Conservation (phyloP, 1,284 basidiomycete species). For the Ustilago tritici region DNA sequence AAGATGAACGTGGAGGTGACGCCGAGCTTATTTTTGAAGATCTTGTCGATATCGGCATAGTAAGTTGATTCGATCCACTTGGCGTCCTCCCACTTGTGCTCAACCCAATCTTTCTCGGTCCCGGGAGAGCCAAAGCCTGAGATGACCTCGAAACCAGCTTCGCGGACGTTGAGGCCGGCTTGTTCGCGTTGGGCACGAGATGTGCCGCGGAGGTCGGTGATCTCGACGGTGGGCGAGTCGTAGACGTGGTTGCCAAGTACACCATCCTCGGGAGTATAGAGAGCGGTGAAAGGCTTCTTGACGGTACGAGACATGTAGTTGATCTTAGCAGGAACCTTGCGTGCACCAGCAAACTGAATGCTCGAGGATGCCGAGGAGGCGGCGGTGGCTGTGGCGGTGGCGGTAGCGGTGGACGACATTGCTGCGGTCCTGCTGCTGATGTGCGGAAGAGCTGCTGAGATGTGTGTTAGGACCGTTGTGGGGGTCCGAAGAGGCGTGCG, state of each 20-base stretch:
- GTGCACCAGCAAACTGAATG: slow-evolving; percentile 32
- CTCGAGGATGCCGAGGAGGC: neutral
- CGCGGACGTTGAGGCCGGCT: slow-evolving; percentile 41
- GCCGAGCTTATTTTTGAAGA: slow-evolving; percentile 55
- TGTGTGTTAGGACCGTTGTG: neutral
- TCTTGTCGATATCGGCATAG: slow-evolving; percentile 54
- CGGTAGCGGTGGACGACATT: slow-evolving; percentile 37
- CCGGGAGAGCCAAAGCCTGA: slow-evolving; percentile 43
- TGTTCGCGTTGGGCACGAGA: slow-evolving; percentile 23
- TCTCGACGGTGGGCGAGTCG: slow-evolving; percentile 35
- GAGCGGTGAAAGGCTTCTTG: slow-evolving; percentile 43
- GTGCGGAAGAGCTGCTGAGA: neutral
- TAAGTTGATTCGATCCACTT: slow-evolving; percentile 51
- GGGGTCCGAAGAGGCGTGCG: neutral
- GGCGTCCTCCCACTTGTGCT: slow-evolving; percentile 47
- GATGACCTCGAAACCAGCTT: slow-evolving; percentile 60
- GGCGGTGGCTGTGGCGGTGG: slow-evolving; percentile 15
- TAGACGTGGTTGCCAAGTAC: slow-evolving; percentile 44
- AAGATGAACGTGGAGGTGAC: slow-evolving; percentile 59
- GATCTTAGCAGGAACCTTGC: slow-evolving; percentile 48
- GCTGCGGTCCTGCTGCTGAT: neutral
- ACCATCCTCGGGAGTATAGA: slow-evolving; percentile 39
- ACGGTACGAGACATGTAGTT: slow-evolving; percentile 56
- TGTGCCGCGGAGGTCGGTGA: slow-evolving; percentile 51
- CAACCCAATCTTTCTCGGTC: slow-evolving; percentile 43